A percentile compares a stretch with the other conserved stretches of the same genome.
Evolutionary conservation across 1,139 yeast species (phyloP).

Genomic region (Candida sp.): DNA sequence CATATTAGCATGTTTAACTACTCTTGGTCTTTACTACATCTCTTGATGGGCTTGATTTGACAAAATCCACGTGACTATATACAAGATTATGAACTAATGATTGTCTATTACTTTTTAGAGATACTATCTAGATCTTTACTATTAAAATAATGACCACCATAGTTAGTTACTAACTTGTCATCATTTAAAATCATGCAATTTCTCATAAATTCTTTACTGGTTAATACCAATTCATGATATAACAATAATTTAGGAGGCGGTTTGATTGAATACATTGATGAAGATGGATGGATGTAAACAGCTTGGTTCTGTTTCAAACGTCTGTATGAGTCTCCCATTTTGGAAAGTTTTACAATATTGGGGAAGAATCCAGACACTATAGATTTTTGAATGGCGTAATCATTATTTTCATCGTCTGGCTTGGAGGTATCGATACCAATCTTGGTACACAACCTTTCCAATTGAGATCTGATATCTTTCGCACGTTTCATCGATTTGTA

Average conservation of each 20-base stretch:
- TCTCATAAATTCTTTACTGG: slow-evolving; percentile 87
- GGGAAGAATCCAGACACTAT: slow-evolving; percentile 82
- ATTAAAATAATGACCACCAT: slow-evolving; percentile 1
- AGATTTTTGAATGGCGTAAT: slow-evolving; percentile 55
- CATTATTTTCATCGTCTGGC: slow-evolving; percentile 15
- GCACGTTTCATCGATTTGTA: slow-evolving; percentile 69
- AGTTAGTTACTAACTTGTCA: slow-evolving; percentile 16
- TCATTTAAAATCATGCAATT: slow-evolving; percentile 74
- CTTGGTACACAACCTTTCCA: slow-evolving; percentile 57
- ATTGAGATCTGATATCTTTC: slow-evolving; percentile 69
- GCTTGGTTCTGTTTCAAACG: slow-evolving; percentile 61
- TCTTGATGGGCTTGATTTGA: too few species aligned
- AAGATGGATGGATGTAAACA: slow-evolving; percentile 83
- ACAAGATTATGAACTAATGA: too few species aligned
- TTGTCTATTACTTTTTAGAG: too few species aligned
- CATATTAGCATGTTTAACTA: too few species aligned
- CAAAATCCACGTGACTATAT: background rate
- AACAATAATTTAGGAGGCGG: slow-evolving; percentile 73
- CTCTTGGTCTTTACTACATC: too few species aligned
- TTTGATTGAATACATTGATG: slow-evolving; percentile 53
- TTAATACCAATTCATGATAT: slow-evolving; percentile 82
- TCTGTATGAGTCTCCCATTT: slow-evolving; percentile 69
- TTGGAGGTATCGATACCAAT: slow-evolving; percentile 40
- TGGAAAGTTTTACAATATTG: slow-evolving; percentile 67
- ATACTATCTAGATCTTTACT: background rate